Conservation (phyloP, 352 stramenopile species). For the Phytophthora nicotianae region DNA sequence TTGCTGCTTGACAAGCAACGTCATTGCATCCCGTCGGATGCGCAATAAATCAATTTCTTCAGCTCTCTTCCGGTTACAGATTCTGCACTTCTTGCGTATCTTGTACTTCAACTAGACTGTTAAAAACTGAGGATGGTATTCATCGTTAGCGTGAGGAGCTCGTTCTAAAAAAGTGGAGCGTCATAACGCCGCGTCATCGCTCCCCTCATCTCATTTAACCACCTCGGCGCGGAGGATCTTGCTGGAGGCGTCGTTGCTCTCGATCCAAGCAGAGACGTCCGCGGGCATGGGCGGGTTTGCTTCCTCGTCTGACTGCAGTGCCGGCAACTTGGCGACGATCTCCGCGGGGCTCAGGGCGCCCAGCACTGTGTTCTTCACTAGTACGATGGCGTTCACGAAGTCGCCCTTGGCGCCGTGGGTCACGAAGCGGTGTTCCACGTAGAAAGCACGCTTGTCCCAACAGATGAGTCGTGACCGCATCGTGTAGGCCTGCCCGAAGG, state of each 20-base stretch:
- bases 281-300: constrained; percentile 46
- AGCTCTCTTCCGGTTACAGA: constrained; percentile 3
- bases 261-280: constrained; percentile 71
- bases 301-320: constrained; percentile 34
- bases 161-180: constrained; percentile 19
- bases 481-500: constrained; percentile 67
- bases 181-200: constrained; percentile 1
- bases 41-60: constrained; percentile 5
- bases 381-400: constrained; percentile 87
- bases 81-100: background rate
- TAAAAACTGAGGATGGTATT: constrained; percentile 26
- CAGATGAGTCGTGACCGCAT: constrained; percentile 78
- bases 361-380: constrained; percentile 89
- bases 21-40: constrained; percentile 22
- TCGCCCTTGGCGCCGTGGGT: constrained; percentile 37
- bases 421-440: constrained; percentile 87
- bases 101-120: background rate
- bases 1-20: constrained; percentile 7
- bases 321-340: constrained; percentile 67
- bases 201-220: constrained; percentile 3
- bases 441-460: constrained; percentile 86
- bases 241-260: constrained; percentile 79
- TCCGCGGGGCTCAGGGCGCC: constrained; percentile 60
- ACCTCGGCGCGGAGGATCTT: constrained; percentile 61
- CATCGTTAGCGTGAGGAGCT: constrained; percentile 22